Percentiles rank a stretch among this genome's conserved stretches.
phyloP scores from a whole-genome alignment of 495 filamentous ascomycete species.

The Podospora tetraspora region DNA sequence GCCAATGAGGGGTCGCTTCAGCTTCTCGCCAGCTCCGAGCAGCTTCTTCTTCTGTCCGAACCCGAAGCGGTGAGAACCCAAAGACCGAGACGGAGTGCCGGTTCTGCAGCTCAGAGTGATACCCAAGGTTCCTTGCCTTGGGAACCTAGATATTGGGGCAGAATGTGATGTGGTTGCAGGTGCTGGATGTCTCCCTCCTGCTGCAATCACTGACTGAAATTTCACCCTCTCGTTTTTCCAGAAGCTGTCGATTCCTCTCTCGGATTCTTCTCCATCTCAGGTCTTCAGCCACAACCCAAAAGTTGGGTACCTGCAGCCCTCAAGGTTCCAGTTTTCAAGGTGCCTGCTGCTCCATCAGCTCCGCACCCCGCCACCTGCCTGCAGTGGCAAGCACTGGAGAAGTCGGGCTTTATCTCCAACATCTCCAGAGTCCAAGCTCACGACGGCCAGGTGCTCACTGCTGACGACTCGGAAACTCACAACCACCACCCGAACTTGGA shows the following conservation, averaged over 20 bases:
- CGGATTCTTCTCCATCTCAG: background rate
- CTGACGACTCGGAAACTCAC: background rate
- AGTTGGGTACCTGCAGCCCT: background rate
- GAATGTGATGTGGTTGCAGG: background rate
- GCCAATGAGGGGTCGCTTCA: background rate
- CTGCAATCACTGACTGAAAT: background rate
- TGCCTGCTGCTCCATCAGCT: background rate
- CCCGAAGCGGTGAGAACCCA: background rate
- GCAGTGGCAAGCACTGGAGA: background rate
- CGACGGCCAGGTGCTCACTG: background rate
- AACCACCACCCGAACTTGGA: background rate
- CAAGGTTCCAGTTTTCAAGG: background rate
- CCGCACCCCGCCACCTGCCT: background rate
- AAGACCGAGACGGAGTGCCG: background rate
- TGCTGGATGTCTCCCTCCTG: background rate
- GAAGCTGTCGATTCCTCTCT: background rate
- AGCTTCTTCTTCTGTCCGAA: background rate
- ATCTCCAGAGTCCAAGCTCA: background rate
- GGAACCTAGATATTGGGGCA: background rate
- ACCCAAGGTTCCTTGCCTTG: background rate
- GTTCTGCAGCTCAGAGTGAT: background rate
- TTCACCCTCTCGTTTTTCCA: background rate
- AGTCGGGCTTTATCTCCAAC: background rate
- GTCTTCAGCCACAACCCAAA: background rate
- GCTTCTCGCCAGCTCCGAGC: background rate